Evolutionary conservation across 2,329 filamentous ascomycete genomes (phyloP).

Genomic region (Chalara sp.): DNA sequence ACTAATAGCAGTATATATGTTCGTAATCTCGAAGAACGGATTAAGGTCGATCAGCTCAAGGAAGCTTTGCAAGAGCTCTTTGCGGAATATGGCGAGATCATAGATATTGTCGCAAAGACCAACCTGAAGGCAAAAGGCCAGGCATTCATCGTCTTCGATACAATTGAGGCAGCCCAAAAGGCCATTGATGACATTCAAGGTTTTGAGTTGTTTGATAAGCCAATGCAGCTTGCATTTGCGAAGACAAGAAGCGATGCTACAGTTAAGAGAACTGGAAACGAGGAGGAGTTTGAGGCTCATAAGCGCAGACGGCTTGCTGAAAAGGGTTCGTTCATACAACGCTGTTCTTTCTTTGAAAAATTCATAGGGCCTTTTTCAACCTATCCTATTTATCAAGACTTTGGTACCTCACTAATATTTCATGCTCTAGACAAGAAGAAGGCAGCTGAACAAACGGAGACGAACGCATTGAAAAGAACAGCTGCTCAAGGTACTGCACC

Average conservation of each 20-base stretch:
- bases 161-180: conserved; percentile 66
- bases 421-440: conserved; percentile 58
- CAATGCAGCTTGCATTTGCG: conserved; percentile 78
- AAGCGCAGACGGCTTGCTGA: conserved; percentile 79
- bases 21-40: conserved; percentile 86
- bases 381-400: no score
- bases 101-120: conserved; percentile 82
- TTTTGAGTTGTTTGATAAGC: conserved; percentile 88
- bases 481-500: conserved; percentile 29
- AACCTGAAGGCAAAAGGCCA: conserved; percentile 92
- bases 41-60: conserved; percentile 73
- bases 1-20: conserved; percentile 50
- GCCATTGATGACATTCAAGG: conserved; percentile 88
- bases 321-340: conserved; percentile 58
- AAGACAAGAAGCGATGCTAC: conserved; percentile 82
- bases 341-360: not conserved
- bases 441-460: conserved; percentile 68
- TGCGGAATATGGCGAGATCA: conserved; percentile 76
- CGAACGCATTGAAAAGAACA: conserved; percentile 67
- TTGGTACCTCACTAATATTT: no score
- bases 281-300: conserved; percentile 80
- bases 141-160: conserved; percentile 89
- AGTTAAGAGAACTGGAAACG: conserved; percentile 64
- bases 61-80: conserved; percentile 72
- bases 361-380: not conserved